Conservation (phyloP, 2,329 filamentous ascomycete species). For the Fusarium gaditjirri region DNA sequence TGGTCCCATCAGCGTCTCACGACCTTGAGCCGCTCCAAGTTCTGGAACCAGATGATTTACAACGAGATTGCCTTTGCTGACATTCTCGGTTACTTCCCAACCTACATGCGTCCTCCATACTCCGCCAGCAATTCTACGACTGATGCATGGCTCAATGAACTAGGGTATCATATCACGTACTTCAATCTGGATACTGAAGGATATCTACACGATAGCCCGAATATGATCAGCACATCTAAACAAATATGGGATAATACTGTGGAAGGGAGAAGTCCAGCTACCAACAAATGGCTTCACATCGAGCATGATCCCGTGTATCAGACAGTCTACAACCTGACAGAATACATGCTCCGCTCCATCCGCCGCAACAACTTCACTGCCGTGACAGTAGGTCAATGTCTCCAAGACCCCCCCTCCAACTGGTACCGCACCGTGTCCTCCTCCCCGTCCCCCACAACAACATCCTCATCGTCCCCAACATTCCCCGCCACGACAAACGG, state of each 20-base stretch:
- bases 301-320: slow-evolving; percentile 62
- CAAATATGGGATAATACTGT: slow-evolving; percentile 51
- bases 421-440: slow-evolving; percentile 59
- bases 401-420: slow-evolving; percentile 61
- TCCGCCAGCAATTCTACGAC: slow-evolving; percentile 56
- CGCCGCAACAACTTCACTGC: slow-evolving; percentile 53
- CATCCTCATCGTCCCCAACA: slow-evolving; percentile 17
- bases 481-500: slow-evolving; percentile 39
- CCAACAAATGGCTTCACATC: slow-evolving; percentile 61
- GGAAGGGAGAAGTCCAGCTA: slow-evolving; percentile 45
- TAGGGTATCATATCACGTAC: slow-evolving; percentile 69
- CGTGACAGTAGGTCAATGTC: slow-evolving; percentile 63
- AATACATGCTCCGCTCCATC: slow-evolving; percentile 56
- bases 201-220: slow-evolving; percentile 63
- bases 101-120: slow-evolving; percentile 59
- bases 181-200: slow-evolving; percentile 71
- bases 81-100: slow-evolving; percentile 54
- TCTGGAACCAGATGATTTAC: slow-evolving; percentile 54
- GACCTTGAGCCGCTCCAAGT: slow-evolving; percentile 46
- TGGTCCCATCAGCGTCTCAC: slow-evolving; percentile 59
- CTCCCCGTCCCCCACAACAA: neutral
- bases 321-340: slow-evolving; percentile 55
- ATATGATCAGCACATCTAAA: slow-evolving; percentile 59
- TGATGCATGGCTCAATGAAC: slow-evolving; percentile 51
- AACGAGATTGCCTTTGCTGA: slow-evolving; percentile 57